Evolutionary conservation across 176 grass and related monocot species (phyloP).

Genomic region (Aechmea fasciata): DNA sequence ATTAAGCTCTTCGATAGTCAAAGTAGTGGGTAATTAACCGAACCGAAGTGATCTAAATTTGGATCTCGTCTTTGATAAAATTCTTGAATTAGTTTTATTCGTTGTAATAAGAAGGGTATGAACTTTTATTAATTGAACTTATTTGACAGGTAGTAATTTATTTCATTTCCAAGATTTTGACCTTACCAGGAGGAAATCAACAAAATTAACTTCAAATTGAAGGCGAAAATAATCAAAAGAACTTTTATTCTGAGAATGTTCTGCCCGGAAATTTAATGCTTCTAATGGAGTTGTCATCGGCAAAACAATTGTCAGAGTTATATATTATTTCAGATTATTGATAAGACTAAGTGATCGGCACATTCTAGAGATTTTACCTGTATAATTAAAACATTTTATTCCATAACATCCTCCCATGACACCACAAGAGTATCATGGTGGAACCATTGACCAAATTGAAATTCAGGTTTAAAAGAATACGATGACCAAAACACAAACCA

Average conservation of each 20-base stretch:
- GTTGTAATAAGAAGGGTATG: too few species aligned
- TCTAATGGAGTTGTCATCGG: too few species aligned
- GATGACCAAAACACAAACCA: background rate
- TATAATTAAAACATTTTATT: background rate
- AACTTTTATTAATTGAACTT: too few species aligned
- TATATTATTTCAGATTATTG: background rate
- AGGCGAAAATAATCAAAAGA: too few species aligned
- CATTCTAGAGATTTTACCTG: background rate
- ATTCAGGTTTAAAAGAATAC: background rate
- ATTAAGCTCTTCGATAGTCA: background rate
- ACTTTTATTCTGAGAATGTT: too few species aligned
- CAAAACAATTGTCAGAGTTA: too few species aligned
- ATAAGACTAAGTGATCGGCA: background rate
- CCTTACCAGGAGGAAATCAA: too few species aligned
- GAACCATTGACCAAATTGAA: background rate
- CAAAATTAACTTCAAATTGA: too few species aligned
- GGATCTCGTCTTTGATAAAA: background rate
- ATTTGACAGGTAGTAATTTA: too few species aligned
- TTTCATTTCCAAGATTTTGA: too few species aligned
- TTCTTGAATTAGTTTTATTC: too few species aligned
- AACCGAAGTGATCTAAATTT: background rate
- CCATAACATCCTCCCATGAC: constrained; percentile 1
- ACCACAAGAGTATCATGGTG: background rate
- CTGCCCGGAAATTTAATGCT: too few species aligned
- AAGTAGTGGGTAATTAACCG: background rate